phyloP scores from a whole-genome alignment of 331 rosid species.

The Quercus lobata region DNA sequence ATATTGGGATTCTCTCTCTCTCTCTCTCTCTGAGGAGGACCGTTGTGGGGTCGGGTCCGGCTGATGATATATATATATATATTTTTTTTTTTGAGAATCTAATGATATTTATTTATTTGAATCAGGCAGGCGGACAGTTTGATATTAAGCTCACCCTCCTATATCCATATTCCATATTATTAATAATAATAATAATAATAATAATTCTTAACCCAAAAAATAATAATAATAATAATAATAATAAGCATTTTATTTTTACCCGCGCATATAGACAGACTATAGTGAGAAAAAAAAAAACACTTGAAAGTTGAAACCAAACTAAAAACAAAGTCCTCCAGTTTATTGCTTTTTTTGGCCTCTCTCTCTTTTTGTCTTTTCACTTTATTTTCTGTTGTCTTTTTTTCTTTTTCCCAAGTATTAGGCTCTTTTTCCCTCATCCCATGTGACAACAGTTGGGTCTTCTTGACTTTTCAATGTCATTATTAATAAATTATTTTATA shows the following conservation, averaged over 20 bases:
- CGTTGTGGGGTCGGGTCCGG: constrained; percentile 40
- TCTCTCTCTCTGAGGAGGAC: neutral
- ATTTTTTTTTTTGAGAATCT: too few relatives aligned
- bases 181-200: too few relatives aligned
- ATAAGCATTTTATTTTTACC: neutral
- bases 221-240: too few relatives aligned
- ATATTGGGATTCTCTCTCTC: constrained; percentile 6
- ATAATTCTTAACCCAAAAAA: too few relatives aligned
- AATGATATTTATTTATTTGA: neutral
- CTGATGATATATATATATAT: neutral
- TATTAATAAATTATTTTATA: too few relatives aligned
- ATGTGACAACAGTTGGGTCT: too few relatives aligned
- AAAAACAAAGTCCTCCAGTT: neutral
- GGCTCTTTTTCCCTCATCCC: too few relatives aligned
- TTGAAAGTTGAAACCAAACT: constrained; percentile 8
- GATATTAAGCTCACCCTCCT: neutral
- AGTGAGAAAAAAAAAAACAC: neutral
- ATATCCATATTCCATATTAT: too few relatives aligned
- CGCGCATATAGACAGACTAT: neutral
- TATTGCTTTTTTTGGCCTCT: too few relatives aligned
- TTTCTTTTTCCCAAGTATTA: too few relatives aligned
- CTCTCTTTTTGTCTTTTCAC: neutral
- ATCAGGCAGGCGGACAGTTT: constrained; percentile 17
- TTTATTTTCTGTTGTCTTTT: neutral
- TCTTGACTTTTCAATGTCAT: too few relatives aligned